Evolutionary conservation across 2,329 filamentous ascomycete species (phyloP), one percentile per base, ranked within the genome.

Genomic region (Colletotrichum eremochloae): DNA sequence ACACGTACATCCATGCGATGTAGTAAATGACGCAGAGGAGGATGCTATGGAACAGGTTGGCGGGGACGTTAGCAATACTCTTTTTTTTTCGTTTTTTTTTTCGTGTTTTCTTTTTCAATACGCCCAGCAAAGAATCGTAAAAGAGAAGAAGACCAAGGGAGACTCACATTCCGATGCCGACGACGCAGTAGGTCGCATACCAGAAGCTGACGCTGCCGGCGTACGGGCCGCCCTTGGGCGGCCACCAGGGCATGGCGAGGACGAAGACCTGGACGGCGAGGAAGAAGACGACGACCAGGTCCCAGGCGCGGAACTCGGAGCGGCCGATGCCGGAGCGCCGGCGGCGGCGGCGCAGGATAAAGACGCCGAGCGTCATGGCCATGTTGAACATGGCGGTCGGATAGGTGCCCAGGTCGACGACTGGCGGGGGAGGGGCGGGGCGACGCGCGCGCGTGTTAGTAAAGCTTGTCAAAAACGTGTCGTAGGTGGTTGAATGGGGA

Each of bases 161-260:
- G n/a, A 87, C 88, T 84, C 82, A 91, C 88, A 93, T 86, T 31
- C 79, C 90, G 69, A 94, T 86, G 0, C 92, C 91, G 0, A 89
- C 87, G 0, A 90, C 87, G 29, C 88, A 86, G 75, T 94, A 93
- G 0, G 91, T 93, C 1, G 86, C 91, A 74, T 94, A 94, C 89
- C 90, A 94, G 80, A 94, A 94, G 65, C 88, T 91, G 1, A 93
- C 91, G 68, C 91, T 88, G 0, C 91, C 92, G 0, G 87, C 89
- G 44, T 87, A 86, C 0, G 82, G 82, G 0, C 92, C 92, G 0
- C 83, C 86, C 0, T 84, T 83, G 0, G 92, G 92, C 2, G 92
- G 92, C 75, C 90, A 92, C 92, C 92, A 94, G 0, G 92, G 92
- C 85, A 93, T 92, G 20, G 90, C 85, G 2, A 94, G 81, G 56